Base-by-base conservation (phyloP, 2,329 filamentous ascomycete genomes). In the Fusarium temperatum region DNA sequence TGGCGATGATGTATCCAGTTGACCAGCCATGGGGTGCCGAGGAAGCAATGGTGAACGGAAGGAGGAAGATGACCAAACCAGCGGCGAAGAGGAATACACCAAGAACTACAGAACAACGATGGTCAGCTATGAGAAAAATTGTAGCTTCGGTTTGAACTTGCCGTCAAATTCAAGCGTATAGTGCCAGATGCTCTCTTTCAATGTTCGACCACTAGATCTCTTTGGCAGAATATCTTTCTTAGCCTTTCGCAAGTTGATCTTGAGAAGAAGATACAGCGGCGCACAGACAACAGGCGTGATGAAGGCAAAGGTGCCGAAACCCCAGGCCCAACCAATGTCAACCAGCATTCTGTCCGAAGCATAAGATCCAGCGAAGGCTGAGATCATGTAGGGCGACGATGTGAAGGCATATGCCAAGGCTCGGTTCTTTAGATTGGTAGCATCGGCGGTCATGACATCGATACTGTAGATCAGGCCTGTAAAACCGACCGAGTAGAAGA, bases 261-360 rank as follows among this genome's bases (percentile, higher is more conserved):
- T 83, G 61, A 92, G 81, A 8, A 91, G 80, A 12, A 85, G 72
- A 48, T 87, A 87, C 38, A 93, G 79, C 0, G 91, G 91, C 6
- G 83, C 54, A 81, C 86, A 48, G 9, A 83, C 86, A 20, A 87
- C 82, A 1, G 90, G 90, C 20, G 90, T 77, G 59, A 91, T 86
- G 72, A 92, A 89, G 24, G 88, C 86, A 78, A 90, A 92, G 71
- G 85, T 85, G n/a, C 89, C 90, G 69, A 90, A 91, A 1, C 78
- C 81, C 82, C 83, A 84, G 0, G 80, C 72, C 82, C 81, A 83
- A 48, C 67, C 80, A 12, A 81, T 67, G 2, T 81, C 62, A 5
- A 57, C 36, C 1, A 80, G 72, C 44, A 82, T 79, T 0, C 48
- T 74, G 28, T 82, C 77, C 0, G 82, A 78, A 3, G 80, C 76